These are phyloP conservation scores for Adansonia rubrostipa DNA, from an alignment of 441 rosid species.

Conservation along the genomic window DNA sequence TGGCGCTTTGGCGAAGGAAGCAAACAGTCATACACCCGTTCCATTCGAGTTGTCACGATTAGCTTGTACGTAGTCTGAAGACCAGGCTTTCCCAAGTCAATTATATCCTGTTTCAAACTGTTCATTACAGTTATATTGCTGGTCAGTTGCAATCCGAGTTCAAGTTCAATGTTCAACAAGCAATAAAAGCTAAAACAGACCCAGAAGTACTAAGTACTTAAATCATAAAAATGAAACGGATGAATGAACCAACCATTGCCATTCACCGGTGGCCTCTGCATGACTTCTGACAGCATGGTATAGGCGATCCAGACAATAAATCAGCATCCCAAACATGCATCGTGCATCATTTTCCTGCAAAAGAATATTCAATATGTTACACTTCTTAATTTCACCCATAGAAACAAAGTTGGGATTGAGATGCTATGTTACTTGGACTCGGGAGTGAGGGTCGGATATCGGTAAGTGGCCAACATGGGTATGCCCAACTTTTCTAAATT, in stretches of 20 bases:
- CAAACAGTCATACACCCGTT: conserved; percentile 72
- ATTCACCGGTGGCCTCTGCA: conserved; percentile 84
- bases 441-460: too few species aligned
- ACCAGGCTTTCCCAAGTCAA: conserved; percentile 74
- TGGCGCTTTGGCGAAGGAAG: conserved; percentile 62
- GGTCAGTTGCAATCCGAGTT: conserved; percentile 27
- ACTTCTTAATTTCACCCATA: neutral
- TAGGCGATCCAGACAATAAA: conserved; percentile 77
- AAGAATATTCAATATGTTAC: conserved; percentile 7
- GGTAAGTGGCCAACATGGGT: too few species aligned
- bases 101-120: conserved; percentile 86
- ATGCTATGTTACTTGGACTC: neutral
- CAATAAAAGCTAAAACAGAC: neutral
- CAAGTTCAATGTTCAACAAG: neutral
- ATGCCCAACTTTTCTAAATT: too few species aligned
- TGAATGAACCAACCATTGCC: conserved; percentile 66
- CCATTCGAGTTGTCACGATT: conserved; percentile 67
- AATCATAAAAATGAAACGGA: neutral
- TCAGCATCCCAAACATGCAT: conserved; percentile 76
- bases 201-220: neutral
- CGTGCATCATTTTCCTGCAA: conserved; percentile 79
- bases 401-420: neutral
- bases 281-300: conserved; percentile 72
- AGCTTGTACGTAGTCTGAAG: conserved; percentile 71
- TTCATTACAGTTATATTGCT: conserved; percentile 23